A percentile compares a stretch with the other conserved stretches of the same genome.
These are phyloP conservation scores for Trifolium dubium DNA, from an alignment of 306 rosid genomes.

Conservation along the genomic window DNA sequence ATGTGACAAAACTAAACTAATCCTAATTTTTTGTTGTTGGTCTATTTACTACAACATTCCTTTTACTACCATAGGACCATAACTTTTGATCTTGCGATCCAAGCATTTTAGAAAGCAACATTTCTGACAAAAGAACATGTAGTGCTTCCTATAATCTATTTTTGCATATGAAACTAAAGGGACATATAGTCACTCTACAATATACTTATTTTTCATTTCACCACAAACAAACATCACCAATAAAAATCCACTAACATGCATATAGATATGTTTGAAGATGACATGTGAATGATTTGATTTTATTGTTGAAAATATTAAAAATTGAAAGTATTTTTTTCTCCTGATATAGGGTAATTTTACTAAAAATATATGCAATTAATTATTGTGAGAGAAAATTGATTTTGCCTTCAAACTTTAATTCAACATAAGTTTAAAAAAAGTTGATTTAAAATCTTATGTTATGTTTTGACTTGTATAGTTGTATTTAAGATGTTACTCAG, in stretches of 20 bases:
- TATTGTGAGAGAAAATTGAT: neutral
- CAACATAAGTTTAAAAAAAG: too few species aligned
- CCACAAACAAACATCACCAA: neutral
- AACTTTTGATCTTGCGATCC: neutral
- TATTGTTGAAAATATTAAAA: neutral
- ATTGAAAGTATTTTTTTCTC: neutral
- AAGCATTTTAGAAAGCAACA: neutral
- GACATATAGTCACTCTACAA: conserved; percentile 24
- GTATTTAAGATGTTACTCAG: neutral
- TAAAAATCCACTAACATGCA: conserved; percentile 4
- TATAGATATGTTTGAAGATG: neutral
- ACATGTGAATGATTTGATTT: neutral
- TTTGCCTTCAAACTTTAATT: neutral
- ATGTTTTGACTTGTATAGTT: neutral
- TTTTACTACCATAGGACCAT: conserved; percentile 7
- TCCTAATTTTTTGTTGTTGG: conserved; percentile 8
- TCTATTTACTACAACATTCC: conserved; percentile 2
- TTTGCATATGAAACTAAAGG: conserved; percentile 31
- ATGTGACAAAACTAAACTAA: neutral
- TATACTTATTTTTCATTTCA: neutral
- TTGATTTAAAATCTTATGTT: neutral
- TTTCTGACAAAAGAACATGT: conserved; percentile 37
- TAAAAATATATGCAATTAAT: neutral
- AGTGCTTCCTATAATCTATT: neutral
- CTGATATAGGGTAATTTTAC: neutral